Evolutionary conservation across 2,329 filamentous ascomycete genomes (phyloP).

Genomic region (Aphanocladium album): DNA sequence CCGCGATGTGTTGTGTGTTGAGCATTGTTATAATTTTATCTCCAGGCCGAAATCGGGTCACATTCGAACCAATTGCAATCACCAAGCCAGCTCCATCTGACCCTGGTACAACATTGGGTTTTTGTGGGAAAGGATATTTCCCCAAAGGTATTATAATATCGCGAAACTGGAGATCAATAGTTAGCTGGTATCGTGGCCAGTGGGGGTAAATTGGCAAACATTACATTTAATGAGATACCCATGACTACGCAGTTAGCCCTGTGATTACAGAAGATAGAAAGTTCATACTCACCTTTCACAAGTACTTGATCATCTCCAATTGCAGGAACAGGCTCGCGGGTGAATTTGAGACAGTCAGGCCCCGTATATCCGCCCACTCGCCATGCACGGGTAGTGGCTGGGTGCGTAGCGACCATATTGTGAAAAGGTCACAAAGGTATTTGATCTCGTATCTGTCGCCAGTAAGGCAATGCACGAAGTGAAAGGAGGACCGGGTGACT

Average conservation of each 20-base stretch:
- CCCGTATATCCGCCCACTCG: constrained; percentile 6
- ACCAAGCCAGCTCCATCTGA: constrained; percentile 51
- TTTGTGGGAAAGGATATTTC: constrained; percentile 22
- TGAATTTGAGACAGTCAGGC: constrained; percentile 5
- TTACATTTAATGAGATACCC: background rate
- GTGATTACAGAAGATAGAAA: background rate
- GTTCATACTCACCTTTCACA: constrained; percentile 7
- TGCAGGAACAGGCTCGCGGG: background rate
- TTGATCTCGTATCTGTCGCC: background rate
- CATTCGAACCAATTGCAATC: constrained; percentile 40
- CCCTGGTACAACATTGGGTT: constrained; percentile 22
- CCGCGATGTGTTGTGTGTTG: constrained; percentile 20
- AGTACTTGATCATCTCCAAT: constrained; percentile 14
- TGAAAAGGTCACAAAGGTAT: background rate
- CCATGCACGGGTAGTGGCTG: constrained; percentile 9
- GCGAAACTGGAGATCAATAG: background rate
- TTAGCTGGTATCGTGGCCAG: background rate
- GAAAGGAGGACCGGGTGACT: too few species aligned
- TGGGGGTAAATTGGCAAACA: background rate
- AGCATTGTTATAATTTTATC: constrained; percentile 42
- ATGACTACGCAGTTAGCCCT: background rate
- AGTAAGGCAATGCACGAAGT: too few species aligned
- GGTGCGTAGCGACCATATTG: background rate
- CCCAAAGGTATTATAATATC: constrained; percentile 17
- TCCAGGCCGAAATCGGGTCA: constrained; percentile 44